A percentile compares a stretch with the other conserved stretches of the same genome.
These are phyloP conservation scores for Berberis thunbergii DNA, from an alignment of 164 flowering plant species.

Conservation along the genomic window DNA sequence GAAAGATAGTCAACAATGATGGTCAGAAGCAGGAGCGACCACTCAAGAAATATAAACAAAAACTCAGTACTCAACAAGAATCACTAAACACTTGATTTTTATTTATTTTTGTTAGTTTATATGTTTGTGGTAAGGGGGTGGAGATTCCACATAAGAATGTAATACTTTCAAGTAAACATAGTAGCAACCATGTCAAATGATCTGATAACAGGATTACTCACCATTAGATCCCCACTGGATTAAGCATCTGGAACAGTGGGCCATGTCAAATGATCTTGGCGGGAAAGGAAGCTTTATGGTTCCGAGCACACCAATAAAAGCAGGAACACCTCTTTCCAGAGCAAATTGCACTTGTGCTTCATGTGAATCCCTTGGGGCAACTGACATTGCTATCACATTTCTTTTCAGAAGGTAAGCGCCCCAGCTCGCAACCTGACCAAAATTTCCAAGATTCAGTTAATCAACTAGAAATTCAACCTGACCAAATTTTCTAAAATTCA, in stretches of 20 bases:
- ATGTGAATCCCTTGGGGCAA: conserved; percentile 92
- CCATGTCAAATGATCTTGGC: conserved; percentile 86
- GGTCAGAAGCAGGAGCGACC: not conserved
- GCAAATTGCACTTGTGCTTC: conserved; percentile 95
- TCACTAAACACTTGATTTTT: no score
- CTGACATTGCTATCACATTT: conserved; percentile 87
- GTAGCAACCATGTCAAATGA: no score
- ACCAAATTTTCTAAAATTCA: not conserved
- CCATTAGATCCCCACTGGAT: conserved; percentile 90
- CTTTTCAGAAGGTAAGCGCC: conserved; percentile 84
- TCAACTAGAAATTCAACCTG: conserved; percentile 34
- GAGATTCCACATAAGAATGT: no score
- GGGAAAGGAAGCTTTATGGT: conserved; percentile 80
- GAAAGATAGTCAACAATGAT: not conserved
- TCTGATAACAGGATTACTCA: conserved; percentile 16
- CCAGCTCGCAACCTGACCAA: conserved; percentile 81
- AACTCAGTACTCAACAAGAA: no score
- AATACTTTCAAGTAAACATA: no score
- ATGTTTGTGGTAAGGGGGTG: no score
- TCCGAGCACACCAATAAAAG: conserved; percentile 89
- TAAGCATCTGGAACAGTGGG: conserved; percentile 88
- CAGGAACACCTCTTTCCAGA: conserved; percentile 91
- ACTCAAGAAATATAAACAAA: not conserved
- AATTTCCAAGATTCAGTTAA: not conserved
- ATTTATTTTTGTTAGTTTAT: no score